Percentiles rank a stretch among this genome's conserved stretches.
phyloP scores from a whole-genome alignment of 495 filamentous ascomycete species.

The Pyrenopolyporus hunteri region DNA sequence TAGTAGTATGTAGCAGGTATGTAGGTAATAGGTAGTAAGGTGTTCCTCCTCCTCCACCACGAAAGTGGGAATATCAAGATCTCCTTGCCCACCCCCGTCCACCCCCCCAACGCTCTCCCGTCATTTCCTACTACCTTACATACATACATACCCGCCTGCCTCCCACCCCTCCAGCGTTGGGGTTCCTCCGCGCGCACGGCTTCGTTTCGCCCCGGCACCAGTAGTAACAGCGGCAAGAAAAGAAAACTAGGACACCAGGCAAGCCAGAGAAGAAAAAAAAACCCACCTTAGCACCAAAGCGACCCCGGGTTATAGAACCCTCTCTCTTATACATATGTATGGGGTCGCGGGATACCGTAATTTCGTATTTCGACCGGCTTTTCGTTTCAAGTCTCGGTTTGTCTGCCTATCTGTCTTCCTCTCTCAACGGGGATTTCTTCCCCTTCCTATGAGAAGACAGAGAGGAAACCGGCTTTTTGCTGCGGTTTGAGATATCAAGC shows the following conservation, averaged over 20 bases:
- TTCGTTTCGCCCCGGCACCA: constrained; percentile 25
- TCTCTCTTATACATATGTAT: constrained; percentile 35
- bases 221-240: neutral
- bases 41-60: constrained; percentile 16
- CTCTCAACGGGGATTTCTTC: constrained; percentile 8
- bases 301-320: constrained; percentile 20
- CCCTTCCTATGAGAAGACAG: constrained; percentile 18
- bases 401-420: neutral
- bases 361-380: constrained; percentile 35
- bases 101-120: constrained; percentile 9
- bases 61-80: constrained; percentile 35
- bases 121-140: constrained; percentile 18
- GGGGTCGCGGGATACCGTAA: constrained; percentile 26
- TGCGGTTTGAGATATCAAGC: constrained; percentile 29
- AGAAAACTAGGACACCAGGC: neutral
- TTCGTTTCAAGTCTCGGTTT: constrained; percentile 33
- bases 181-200: constrained; percentile 29
- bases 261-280: too few relatives aligned
- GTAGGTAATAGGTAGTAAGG: too few relatives aligned
- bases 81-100: constrained; percentile 17
- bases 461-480: constrained; percentile 8
- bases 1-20: too few relatives aligned
- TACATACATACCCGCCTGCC: neutral
- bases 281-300: too few relatives aligned
- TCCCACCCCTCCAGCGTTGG: constrained; percentile 11